Evolutionary conservation across 148 eudicot species (phyloP).

Genomic region (Chenopodium suecicum): DNA sequence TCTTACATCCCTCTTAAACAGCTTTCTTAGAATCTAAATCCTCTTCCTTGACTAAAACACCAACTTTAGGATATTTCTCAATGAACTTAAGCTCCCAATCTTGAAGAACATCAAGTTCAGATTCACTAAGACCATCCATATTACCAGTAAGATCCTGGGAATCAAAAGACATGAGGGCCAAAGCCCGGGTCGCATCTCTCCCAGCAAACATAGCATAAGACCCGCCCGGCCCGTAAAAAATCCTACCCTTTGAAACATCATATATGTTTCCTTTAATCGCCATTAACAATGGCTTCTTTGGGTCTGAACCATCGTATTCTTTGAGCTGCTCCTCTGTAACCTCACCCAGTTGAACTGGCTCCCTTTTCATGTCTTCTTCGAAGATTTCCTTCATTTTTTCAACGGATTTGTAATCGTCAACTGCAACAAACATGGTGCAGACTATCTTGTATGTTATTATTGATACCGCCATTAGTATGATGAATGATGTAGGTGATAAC

Average conservation of each 20-base stretch:
- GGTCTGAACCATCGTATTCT: constrained; percentile 68
- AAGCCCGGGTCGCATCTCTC: constrained; percentile 81
- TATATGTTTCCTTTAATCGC: constrained; percentile 81
- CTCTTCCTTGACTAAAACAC: constrained; percentile 36
- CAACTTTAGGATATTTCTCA: constrained; percentile 91
- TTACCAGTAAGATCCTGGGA: constrained; percentile 72
- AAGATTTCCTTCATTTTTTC: constrained; percentile 31
- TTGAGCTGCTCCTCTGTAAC: constrained; percentile 59
- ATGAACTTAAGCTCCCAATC: constrained; percentile 90
- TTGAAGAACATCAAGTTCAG: constrained; percentile 75
- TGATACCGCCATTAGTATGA: constrained; percentile 50
- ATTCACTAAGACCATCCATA: constrained; percentile 56
- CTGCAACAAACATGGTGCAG: constrained; percentile 59
- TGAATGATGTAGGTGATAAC: constrained; percentile 60
- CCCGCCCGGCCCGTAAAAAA: constrained; percentile 95
- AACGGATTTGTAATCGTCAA: constrained; percentile 52
- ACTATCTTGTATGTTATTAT: constrained; percentile 71
- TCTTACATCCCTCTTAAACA: not conserved
- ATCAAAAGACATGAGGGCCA: constrained; percentile 90
- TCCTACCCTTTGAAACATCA: constrained; percentile 71
- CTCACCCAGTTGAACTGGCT: constrained; percentile 70
- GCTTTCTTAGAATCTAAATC: constrained; percentile 13
- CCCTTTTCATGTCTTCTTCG: constrained; percentile 39
- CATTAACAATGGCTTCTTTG: constrained; percentile 74
- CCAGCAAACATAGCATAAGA: constrained; percentile 86